Base-by-base conservation (phyloP, 495 filamentous ascomycete genomes). In the Podospora bellae-mahoneyi region DNA sequence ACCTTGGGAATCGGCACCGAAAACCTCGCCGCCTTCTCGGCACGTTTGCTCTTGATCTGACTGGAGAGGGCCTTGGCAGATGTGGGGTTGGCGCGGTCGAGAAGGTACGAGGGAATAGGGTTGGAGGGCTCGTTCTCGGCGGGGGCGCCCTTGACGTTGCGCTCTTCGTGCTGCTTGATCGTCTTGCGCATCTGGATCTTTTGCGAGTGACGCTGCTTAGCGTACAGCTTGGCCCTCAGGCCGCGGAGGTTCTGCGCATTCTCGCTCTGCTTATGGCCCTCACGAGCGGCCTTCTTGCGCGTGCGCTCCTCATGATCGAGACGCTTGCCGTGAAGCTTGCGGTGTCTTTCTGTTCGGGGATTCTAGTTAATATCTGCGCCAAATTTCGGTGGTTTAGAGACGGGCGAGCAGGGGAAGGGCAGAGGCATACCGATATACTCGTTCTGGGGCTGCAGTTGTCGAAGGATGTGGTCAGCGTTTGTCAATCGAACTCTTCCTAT, bases 101-200 rank as follows among this genome's bases (percentile, higher is more conserved):
- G 90, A 78, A 97, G 84, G 78, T 96, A 97, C 68, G 90, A 85
- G 32, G 94, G 94, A 66, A 97, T 78, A 58, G 94, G 89, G 39
- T 89, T 90, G 58, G 81, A 77, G 69, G 88, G 88, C 23, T 91
- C 89, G 79, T 91, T 89, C 66, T 87, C 81, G 71, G 89, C 86
- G n/a, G 87, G 86, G n/a, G 87, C 84, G n/a, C 91, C 90, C 80
- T 97, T 96, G 84, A 98, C 89, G 75, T 96, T 96, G 79, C 91
- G 90, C 84, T 97, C 91, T 78, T 99, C 95, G 82, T 94, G 91
- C 67, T 90, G 89, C 79, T 90, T 91, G 86, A 99, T 96, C 74
- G 88, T 84, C 87, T 99, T 97, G 80, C 91, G 91, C 91, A 99
- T 94, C 88, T 97, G 94, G 78, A 99, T 98, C 90, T 99, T 99